Conservation (phyloP, 2,329 filamentous ascomycete species). For the Camillea tinctor region DNA sequence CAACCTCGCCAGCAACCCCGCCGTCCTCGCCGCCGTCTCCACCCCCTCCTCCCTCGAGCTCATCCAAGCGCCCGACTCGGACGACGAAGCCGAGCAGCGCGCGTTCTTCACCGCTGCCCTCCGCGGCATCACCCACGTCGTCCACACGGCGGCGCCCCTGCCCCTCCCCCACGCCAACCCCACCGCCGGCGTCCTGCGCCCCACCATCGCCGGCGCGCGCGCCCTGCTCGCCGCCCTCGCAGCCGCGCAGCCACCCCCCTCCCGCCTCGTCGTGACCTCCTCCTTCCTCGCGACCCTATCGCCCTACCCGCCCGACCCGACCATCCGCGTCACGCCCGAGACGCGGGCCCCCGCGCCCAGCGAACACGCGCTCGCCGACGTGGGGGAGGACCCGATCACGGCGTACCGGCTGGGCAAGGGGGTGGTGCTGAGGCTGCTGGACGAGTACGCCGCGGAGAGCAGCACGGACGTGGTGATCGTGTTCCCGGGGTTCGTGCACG, state of each 20-base stretch:
- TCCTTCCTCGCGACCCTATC: neutral
- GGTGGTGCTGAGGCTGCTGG: neutral
- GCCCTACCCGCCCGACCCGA: neutral
- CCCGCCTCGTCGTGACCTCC: neutral
- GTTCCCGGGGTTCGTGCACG: neutral
- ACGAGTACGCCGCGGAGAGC: neutral
- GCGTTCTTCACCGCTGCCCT: neutral
- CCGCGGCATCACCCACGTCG: neutral
- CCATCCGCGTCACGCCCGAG: neutral
- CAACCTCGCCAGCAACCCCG: neutral
- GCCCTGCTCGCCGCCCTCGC: neutral
- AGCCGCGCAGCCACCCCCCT: neutral
- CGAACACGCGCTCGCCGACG: no score
- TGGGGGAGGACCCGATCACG: neutral
- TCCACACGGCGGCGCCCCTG: neutral
- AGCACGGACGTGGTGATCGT: neutral
- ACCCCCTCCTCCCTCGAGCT: neutral
- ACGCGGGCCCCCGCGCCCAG: neutral
- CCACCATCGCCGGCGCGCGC: neutral
- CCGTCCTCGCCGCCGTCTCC: neutral
- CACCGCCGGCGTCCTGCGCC: neutral
- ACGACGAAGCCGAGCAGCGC: neutral
- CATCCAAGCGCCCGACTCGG: neutral
- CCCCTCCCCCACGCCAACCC: neutral
- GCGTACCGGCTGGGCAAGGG: neutral